phyloP scores from a whole-genome alignment of 306 rosid genomes.

The Vigna reflexopilosa region DNA sequence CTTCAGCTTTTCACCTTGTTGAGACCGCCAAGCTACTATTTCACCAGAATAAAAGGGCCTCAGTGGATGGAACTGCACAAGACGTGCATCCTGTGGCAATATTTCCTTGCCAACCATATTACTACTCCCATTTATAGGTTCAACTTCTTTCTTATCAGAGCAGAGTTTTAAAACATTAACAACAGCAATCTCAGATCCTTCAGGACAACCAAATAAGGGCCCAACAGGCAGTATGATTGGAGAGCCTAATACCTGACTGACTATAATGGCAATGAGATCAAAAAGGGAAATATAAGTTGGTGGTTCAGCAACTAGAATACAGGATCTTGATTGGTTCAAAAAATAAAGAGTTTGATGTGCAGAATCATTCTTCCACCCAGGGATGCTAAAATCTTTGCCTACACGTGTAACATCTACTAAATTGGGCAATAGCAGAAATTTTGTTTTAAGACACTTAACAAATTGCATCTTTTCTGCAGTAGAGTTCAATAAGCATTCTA shows the following conservation, averaged over 20 bases:
- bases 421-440: slow-evolving; percentile 81
- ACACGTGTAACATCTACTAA: slow-evolving; percentile 74
- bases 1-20: slow-evolving; percentile 89
- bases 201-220: slow-evolving; percentile 84
- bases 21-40: slow-evolving; percentile 97
- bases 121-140: slow-evolving; percentile 59
- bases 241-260: slow-evolving; percentile 90
- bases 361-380: slow-evolving; percentile 73
- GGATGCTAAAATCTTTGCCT: slow-evolving; percentile 66
- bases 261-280: slow-evolving; percentile 83
- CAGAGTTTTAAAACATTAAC: slow-evolving; percentile 78
- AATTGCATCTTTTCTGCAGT: slow-evolving; percentile 84
- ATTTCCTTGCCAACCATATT: slow-evolving; percentile 81
- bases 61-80: slow-evolving; percentile 91
- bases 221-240: slow-evolving; percentile 86
- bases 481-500: slow-evolving; percentile 61
- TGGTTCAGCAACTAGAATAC: slow-evolving; percentile 86
- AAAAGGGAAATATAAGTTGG: slow-evolving; percentile 73
- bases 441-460: slow-evolving; percentile 80
- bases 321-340: slow-evolving; percentile 67
- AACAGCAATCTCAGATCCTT: slow-evolving; percentile 80
- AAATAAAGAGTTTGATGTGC: slow-evolving; percentile 75
- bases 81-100: slow-evolving; percentile 88
- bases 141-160: slow-evolving; percentile 81
- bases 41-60: slow-evolving; percentile 96